Evolutionary conservation across 1,139 yeast genomes (phyloP).

Genomic region (Starmera stellimalicola): DNA sequence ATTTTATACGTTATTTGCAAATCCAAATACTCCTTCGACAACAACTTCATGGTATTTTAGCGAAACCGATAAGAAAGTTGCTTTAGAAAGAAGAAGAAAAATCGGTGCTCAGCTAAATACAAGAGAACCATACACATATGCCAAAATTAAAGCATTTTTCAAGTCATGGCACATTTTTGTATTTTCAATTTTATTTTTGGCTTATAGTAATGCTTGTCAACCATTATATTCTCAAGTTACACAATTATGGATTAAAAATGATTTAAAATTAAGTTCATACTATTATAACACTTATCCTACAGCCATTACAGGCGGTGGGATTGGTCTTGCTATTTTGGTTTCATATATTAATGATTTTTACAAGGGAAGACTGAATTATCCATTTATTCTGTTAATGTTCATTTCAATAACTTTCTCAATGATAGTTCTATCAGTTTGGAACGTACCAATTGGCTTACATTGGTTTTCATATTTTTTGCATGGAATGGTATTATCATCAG

Average conservation of each 20-base stretch:
- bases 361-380: slow-evolving; percentile 33
- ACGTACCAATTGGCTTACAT: slow-evolving; percentile 37
- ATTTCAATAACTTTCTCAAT: slow-evolving; percentile 31
- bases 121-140: slow-evolving; percentile 31
- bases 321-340: slow-evolving; percentile 28
- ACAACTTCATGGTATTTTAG: slow-evolving; percentile 28
- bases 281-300: slow-evolving; percentile 41
- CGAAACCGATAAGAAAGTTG: slow-evolving; percentile 24
- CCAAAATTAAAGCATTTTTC: slow-evolving; percentile 30
- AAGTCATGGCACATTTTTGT: slow-evolving; percentile 37
- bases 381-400: slow-evolving; percentile 29
- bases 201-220: slow-evolving; percentile 33
- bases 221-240: slow-evolving; percentile 39
- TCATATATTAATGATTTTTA: slow-evolving; percentile 34
- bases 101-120: slow-evolving; percentile 35
- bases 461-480: slow-evolving; percentile 37
- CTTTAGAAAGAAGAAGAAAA: slow-evolving; percentile 29
- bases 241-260: slow-evolving; percentile 39
- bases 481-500: slow-evolving; percentile 36
- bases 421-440: slow-evolving; percentile 34
- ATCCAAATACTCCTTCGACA: slow-evolving; percentile 32
- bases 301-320: slow-evolving; percentile 31
- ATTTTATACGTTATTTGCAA: slow-evolving; percentile 29
- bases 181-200: slow-evolving; percentile 35
- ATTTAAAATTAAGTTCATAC: slow-evolving; percentile 27